Conservation (phyloP, 371 early-diverging fungal species). For the Phascolomyces articulosus region DNA sequence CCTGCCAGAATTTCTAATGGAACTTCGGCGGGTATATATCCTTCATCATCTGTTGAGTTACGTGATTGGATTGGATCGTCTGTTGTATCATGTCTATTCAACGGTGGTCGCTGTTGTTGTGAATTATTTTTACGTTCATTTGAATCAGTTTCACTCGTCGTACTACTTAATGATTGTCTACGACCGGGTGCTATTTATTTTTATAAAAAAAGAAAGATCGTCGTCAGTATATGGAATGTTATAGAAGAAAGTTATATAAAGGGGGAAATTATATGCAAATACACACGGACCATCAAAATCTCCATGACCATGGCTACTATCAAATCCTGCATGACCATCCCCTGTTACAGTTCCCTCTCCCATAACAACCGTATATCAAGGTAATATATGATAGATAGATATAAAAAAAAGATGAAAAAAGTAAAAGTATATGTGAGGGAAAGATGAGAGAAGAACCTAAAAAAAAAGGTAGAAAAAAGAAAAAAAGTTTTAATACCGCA, state of each 20-base stretch:
- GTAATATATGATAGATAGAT: neutral
- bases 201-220: neutral
- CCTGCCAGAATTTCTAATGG: conserved; percentile 25
- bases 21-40: conserved; percentile 16
- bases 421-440: too few species aligned
- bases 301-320: neutral
- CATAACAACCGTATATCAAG: neutral
- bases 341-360: neutral
- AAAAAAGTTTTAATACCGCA: conserved; percentile 3
- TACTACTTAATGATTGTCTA: neutral
- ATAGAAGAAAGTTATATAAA: neutral
- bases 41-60: conserved; percentile 25
- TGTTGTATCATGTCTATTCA: neutral
- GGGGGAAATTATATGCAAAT: neutral
- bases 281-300: neutral
- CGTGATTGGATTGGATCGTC: neutral
- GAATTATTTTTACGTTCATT: neutral
- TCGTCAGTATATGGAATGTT: neutral
- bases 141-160: neutral
- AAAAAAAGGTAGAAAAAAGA: neutral
- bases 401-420: neutral
- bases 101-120: neutral
- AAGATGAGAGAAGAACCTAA: neutral
- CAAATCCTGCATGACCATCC: neutral
- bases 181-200: neutral